Evolutionary conservation across 2,329 filamentous ascomycete genomes (phyloP).

Genomic region (Talaromyces sp.): DNA sequence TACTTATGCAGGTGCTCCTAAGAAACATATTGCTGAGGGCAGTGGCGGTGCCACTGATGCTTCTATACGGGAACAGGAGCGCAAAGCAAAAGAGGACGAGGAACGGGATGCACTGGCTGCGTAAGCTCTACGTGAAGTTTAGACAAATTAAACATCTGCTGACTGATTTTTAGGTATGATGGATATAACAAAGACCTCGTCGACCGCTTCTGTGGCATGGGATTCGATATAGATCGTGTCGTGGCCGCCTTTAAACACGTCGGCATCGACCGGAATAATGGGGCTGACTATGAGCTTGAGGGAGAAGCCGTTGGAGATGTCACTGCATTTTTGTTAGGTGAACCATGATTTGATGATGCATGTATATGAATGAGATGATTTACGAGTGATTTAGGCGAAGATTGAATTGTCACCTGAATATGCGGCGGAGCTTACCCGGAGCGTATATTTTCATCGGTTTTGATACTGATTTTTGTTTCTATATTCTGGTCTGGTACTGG

Average conservation of each 20-base stretch:
- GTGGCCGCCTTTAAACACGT: slow-evolving; percentile 79
- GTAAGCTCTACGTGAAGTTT: slow-evolving; percentile 35
- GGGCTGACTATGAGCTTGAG: slow-evolving; percentile 80
- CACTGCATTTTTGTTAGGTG: slow-evolving; percentile 77
- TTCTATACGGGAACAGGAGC: slow-evolving; percentile 53
- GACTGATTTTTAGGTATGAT: slow-evolving; percentile 59
- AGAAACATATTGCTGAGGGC: slow-evolving; percentile 52
- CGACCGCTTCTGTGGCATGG: slow-evolving; percentile 83
- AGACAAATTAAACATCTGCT: neutral
- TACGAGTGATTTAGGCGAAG: slow-evolving; percentile 16
- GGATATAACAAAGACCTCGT: slow-evolving; percentile 84
- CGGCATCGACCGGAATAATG: slow-evolving; percentile 73
- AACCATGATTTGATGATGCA: slow-evolving; percentile 51
- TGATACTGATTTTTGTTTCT: neutral
- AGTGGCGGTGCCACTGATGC: slow-evolving; percentile 53
- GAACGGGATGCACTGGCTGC: slow-evolving; percentile 55
- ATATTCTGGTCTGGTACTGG: slow-evolving; percentile 1
- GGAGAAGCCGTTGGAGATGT: slow-evolving; percentile 89
- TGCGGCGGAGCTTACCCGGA: slow-evolving; percentile 30
- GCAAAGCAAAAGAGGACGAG: slow-evolving; percentile 54
- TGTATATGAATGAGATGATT: slow-evolving; percentile 16
- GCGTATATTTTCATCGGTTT: slow-evolving; percentile 19
- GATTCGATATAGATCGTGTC: slow-evolving; percentile 82
- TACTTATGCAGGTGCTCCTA: slow-evolving; percentile 73
- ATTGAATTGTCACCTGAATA: slow-evolving; percentile 3